A percentile compares a stretch with the other conserved stretches of the same genome.
Conservation (phyloP, 495 filamentous ascomycete genomes). For the Hypoxylon perforatum region DNA sequence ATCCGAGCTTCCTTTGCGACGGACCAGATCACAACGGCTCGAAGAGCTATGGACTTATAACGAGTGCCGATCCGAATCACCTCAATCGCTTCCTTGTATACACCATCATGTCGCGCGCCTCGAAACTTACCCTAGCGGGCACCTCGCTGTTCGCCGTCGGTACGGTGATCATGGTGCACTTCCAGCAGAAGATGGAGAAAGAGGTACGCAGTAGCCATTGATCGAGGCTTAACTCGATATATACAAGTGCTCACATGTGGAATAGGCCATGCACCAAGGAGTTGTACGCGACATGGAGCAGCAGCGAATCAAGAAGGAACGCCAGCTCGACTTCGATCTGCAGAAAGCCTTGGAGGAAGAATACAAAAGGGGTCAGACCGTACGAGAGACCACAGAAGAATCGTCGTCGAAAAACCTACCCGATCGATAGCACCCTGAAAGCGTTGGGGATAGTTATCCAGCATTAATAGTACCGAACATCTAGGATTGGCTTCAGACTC, state of each 20-base stretch:
- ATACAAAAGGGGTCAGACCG: conserved; percentile 84
- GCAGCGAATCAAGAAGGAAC: conserved; percentile 85
- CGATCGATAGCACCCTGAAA: conserved; percentile 22
- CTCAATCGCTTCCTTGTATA: too few species aligned
- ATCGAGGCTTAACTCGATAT: neutral
- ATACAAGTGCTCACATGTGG: conserved; percentile 1
- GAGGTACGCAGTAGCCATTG: conserved; percentile 64
- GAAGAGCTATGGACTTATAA: neutral
- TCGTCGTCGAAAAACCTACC: conserved; percentile 32
- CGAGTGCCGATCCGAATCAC: neutral
- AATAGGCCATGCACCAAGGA: conserved; percentile 93
- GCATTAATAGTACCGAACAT: neutral
- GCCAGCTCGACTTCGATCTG: conserved; percentile 93
- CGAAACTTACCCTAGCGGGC: conserved; percentile 83
- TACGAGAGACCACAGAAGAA: conserved; percentile 52
- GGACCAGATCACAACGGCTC: neutral
- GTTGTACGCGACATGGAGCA: conserved; percentile 96
- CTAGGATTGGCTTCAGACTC: too few species aligned
- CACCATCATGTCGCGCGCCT: conserved; percentile 84
- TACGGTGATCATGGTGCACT: conserved; percentile 89
- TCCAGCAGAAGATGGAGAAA: conserved; percentile 86
- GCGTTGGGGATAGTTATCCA: neutral
- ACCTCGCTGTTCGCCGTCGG: conserved; percentile 80
- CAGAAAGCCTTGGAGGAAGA: conserved; percentile 87
- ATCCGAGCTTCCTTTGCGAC: neutral